Conservation (phyloP, 106 monocot species). For the Allium sativum region DNA sequence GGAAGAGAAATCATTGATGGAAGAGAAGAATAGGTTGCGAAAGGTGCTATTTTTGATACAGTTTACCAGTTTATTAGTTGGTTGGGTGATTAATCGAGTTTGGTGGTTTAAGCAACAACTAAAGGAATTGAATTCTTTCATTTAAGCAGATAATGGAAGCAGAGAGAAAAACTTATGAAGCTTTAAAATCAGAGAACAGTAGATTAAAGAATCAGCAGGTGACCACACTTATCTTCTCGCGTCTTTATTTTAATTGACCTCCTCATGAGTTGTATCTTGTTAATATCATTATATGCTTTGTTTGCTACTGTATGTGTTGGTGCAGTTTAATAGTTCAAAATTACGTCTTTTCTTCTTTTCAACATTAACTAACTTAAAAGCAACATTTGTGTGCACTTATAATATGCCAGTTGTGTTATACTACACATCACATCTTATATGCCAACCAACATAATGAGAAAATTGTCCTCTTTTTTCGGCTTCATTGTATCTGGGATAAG, state of each 20-base stretch:
- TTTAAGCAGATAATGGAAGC: slow-evolving; percentile 3
- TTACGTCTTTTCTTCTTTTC: too few species aligned
- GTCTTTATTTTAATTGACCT: too few species aligned
- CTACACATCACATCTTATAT: too few species aligned
- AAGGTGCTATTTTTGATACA: neutral
- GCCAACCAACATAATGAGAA: too few species aligned
- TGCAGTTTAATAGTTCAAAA: too few species aligned
- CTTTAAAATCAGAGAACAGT: neutral
- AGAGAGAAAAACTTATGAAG: slow-evolving; percentile 2
- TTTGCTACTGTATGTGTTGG: neutral
- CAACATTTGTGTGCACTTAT: too few species aligned
- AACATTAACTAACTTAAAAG: too few species aligned
- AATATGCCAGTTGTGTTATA: too few species aligned
- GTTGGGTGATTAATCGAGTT: neutral
- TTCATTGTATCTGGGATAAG: too few species aligned
- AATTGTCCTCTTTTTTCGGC: too few species aligned
- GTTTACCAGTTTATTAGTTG: neutral
- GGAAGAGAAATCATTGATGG: slow-evolving; percentile 6
- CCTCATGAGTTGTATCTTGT: slow-evolving; percentile 3
- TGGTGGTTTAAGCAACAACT: neutral
- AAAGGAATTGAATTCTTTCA: too few species aligned
- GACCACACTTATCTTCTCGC: neutral
- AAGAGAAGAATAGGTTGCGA: slow-evolving; percentile 3
- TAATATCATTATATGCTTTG: slow-evolving; percentile 6
- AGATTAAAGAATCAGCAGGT: slow-evolving; percentile 12